Conservation (phyloP, 805 yeast species). For the Saccharomycopsis lassenensis region DNA sequence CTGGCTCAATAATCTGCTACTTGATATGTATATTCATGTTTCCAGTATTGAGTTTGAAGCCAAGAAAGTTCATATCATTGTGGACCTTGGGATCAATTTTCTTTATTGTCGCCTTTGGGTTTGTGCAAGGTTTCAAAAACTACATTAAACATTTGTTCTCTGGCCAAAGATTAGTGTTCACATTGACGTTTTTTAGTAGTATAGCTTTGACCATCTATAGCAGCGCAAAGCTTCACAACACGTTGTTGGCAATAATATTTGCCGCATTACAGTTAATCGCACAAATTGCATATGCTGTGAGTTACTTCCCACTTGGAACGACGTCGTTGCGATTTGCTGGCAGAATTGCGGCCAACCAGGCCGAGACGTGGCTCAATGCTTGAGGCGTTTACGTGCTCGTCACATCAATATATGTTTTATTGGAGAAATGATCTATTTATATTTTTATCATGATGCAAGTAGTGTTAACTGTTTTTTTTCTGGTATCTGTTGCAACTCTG, state of each 20-base stretch:
- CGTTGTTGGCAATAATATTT: constrained; percentile 65
- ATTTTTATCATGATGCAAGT: no score
- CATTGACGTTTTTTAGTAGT: constrained; percentile 69
- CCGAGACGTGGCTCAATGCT: constrained; percentile 21
- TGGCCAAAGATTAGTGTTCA: constrained; percentile 66
- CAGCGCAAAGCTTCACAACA: constrained; percentile 55
- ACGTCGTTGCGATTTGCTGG: constrained; percentile 51
- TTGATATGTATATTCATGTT: constrained; percentile 70
- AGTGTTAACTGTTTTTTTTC: no score
- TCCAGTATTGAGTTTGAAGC: constrained; percentile 83
- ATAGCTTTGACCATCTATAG: constrained; percentile 70
- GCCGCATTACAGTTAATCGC: constrained; percentile 74
- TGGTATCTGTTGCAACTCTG: no score
- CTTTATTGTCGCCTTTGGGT: constrained; percentile 82
- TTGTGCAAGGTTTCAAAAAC: constrained; percentile 84
- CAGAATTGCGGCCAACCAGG: constrained; percentile 45
- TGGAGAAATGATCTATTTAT: no score
- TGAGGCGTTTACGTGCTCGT: no score
- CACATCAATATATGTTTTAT: no score
- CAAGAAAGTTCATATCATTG: constrained; percentile 77
- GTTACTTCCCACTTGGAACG: constrained; percentile 94
- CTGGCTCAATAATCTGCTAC: constrained; percentile 74
- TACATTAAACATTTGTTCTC: constrained; percentile 68
- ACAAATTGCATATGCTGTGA: constrained; percentile 78
- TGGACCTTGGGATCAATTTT: constrained; percentile 90